These are phyloP conservation scores for Aspergillus sp. DNA, from an alignment of 2,329 filamentous ascomycete species.

Conservation along the genomic window DNA sequence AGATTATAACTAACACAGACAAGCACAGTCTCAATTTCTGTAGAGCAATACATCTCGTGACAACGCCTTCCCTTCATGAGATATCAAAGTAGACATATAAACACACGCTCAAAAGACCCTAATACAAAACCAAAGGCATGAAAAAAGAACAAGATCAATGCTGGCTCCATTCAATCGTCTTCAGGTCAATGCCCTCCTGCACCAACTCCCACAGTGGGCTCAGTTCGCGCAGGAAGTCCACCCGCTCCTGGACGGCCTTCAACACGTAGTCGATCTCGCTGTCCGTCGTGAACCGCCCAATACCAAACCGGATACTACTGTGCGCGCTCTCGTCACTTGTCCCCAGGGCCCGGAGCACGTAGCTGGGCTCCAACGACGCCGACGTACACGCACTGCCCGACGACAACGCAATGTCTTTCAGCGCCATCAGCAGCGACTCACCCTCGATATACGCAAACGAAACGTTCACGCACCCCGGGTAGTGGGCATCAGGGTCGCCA, in stretches of 20 bases:
- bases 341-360: slow-evolving; percentile 86
- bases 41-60: neutral
- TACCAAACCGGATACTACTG: slow-evolving; percentile 95
- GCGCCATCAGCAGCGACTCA: slow-evolving; percentile 92
- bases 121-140: slow-evolving; percentile 8
- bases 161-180: slow-evolving; percentile 97
- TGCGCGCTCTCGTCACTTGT: slow-evolving; percentile 97
- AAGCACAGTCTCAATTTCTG: too few species aligned
- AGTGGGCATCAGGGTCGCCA: slow-evolving; percentile 72
- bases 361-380: slow-evolving; percentile 90
- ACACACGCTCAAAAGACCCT: slow-evolving; percentile 2
- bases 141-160: slow-evolving; percentile 41
- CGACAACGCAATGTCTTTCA: slow-evolving; percentile 95
- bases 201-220: slow-evolving; percentile 97
- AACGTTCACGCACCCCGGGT: slow-evolving; percentile 95
- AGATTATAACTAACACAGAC: too few species aligned
- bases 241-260: slow-evolving; percentile 83
- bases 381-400: slow-evolving; percentile 97
- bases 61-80: slow-evolving; percentile 17
- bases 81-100: slow-evolving; percentile 5
- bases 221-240: slow-evolving; percentile 85
- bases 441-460: slow-evolving; percentile 98
- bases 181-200: slow-evolving; percentile 89
- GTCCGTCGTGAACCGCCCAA: slow-evolving; percentile 93
- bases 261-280: slow-evolving; percentile 94